Base-by-base conservation (phyloP, 139 green algal genomes). In the Picochlorum sp. region DNA sequence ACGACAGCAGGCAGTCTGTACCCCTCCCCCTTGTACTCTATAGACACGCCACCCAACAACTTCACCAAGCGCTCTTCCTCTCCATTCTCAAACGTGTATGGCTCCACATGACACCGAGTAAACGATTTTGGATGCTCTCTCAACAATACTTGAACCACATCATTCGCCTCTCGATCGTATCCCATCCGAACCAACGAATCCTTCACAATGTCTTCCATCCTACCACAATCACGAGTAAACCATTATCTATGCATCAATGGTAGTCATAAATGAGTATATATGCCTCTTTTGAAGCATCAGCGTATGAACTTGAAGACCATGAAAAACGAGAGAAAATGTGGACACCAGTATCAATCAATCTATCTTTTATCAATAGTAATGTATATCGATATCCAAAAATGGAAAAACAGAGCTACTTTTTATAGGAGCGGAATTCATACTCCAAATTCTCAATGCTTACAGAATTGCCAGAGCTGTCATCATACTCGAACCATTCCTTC, bases 401-500 rank as follows among this genome's bases (percentile, higher is more conserved):
- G 0, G 0, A 1, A 51, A 15, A 57, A 28, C 38, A 45, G 15
- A 56, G 0, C n/a, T 66, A 31, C 16, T 20, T 45, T 55, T 66
- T 66, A 57, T 66, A 41, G 20, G 37, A 34, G 57, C 54, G 7
- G 38, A 89, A 85, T 31, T 83, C 60, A 14, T 72, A 75, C 56
- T 88, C 73, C 8, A 91, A 67, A 2, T 75, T 68, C 57, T 78
- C 82, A 1, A 95, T 62, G 10, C 81, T 77, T 9, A 95, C 81
- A 21, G 60, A 71, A 31, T 84, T 74, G 5, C 73, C 73, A 2
- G 72, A 62, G 55, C 87, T 87, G 60, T 95, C 87, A 67, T 90
- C 84, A 67, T 87, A 95, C 16, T 95, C 87, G 14, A 52, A 73
- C 87, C 87, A 95, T 45, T 92, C 87, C 5, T 47, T 44, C n/a